These are phyloP conservation scores for Linnemannia zychae DNA, from an alignment of 192 early-diverging fungal genomes.

Conservation along the genomic window DNA sequence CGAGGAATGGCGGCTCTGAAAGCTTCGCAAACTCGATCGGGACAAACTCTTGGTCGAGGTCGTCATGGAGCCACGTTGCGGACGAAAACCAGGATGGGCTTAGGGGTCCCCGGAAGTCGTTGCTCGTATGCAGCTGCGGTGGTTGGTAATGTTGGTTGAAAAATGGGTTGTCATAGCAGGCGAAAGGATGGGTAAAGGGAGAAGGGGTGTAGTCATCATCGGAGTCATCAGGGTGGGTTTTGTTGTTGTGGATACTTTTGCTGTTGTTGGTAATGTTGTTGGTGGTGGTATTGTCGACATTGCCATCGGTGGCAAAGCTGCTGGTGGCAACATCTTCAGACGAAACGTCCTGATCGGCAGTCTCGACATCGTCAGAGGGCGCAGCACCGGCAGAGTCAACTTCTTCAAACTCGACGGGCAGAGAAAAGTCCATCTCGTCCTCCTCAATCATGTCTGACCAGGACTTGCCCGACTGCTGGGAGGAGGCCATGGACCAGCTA, in stretches of 20 bases:
- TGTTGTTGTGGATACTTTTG: neutral
- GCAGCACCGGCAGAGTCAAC: neutral
- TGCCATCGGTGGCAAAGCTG: neutral
- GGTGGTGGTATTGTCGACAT: neutral
- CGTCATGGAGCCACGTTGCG: conserved; percentile 23
- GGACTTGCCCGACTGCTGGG: conserved; percentile 41
- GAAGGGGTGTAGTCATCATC: conserved; percentile 30
- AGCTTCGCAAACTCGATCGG: conserved; percentile 23
- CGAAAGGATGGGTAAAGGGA: conserved; percentile 6
- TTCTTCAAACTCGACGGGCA: conserved; percentile 56
- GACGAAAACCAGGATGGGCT: conserved; percentile 10
- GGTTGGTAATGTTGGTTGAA: conserved; percentile 13
- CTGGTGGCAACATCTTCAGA: neutral
- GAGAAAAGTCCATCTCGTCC: conserved; percentile 55
- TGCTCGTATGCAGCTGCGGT: conserved; percentile 3
- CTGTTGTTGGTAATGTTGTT: conserved; percentile 1
- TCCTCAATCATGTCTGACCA: conserved; percentile 57
- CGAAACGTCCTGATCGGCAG: neutral
- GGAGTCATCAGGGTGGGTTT: conserved; percentile 23
- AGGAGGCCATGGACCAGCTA: conserved; percentile 41
- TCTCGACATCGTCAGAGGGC: neutral
- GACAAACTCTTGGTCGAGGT: conserved; percentile 16
- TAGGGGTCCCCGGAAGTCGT: conserved; percentile 6
- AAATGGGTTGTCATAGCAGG: conserved; percentile 28
- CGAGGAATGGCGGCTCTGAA: conserved; percentile 25